Conservation (phyloP, 2,329 filamentous ascomycete species). For the Diaporthe helianthi region DNA sequence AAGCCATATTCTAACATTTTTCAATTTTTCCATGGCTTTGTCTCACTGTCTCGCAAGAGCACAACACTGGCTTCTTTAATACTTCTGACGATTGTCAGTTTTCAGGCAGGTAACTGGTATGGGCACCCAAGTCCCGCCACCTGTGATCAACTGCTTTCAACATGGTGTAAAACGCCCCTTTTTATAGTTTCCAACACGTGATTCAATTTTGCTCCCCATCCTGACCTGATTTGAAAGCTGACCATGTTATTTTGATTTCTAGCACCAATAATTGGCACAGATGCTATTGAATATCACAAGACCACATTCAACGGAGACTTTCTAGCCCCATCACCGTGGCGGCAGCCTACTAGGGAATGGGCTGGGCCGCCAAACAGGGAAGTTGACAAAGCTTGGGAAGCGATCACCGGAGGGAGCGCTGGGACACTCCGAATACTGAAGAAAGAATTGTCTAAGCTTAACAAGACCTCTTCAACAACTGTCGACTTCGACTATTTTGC, state of each 20-base stretch:
- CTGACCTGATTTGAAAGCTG: no score
- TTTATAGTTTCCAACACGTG: no score
- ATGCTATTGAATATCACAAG: neutral
- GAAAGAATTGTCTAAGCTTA: neutral
- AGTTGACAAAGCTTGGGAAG: neutral
- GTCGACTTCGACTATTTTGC: neutral
- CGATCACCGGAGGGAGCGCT: neutral
- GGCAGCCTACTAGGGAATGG: neutral
- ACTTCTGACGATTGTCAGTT: neutral
- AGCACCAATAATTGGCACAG: neutral
- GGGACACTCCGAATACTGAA: neutral
- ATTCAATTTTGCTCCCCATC: no score
- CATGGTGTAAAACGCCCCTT: neutral
- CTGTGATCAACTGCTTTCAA: neutral
- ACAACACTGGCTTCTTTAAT: neutral
- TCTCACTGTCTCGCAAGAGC: neutral
- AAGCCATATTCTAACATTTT: no score
- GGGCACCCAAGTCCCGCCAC: neutral
- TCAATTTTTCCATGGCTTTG: no score
- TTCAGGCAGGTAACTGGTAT: neutral
- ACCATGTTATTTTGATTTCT: no score
- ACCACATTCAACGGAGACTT: neutral
- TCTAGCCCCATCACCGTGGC: neutral
- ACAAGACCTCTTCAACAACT: neutral
- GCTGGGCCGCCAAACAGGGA: neutral